These are phyloP conservation scores for Scutellaria baicalensis DNA, from an alignment of 257 asterid species.

Conservation along the genomic window DNA sequence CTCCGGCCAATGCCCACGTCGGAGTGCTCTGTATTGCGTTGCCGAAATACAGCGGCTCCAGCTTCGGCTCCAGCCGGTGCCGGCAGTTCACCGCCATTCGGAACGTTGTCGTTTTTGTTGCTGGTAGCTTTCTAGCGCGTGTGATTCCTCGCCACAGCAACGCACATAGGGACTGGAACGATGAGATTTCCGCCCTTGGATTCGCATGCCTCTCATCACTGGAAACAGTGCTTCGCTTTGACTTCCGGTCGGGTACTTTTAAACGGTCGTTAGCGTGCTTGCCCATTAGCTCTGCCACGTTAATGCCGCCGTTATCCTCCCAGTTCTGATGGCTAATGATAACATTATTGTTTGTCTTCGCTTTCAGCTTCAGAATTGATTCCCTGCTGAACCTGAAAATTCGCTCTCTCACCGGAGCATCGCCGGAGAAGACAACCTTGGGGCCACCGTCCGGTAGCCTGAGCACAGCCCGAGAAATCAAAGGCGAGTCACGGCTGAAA, in stretches of 20 bases:
- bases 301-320: conserved; percentile 22
- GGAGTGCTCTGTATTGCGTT: conserved; percentile 73
- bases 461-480: conserved; percentile 54
- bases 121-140: conserved; percentile 43
- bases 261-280: conserved; percentile 49
- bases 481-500: conserved; percentile 48
- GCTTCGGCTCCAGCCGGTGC: conserved; percentile 53
- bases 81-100: conserved; percentile 65
- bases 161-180: conserved; percentile 56
- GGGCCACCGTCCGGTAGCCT: conserved; percentile 52
- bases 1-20: conserved; percentile 37
- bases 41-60: conserved; percentile 48
- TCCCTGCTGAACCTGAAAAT: conserved; percentile 61
- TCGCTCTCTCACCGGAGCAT: conserved; percentile 56
- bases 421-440: conserved; percentile 36
- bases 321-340: not conserved
- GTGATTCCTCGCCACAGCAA: conserved; percentile 56
- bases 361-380: conserved; percentile 47
- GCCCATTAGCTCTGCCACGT: conserved; percentile 50
- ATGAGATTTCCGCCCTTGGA: conserved; percentile 41
- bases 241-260: conserved; percentile 13
- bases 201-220: too few species aligned
- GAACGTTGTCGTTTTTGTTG: conserved; percentile 42
- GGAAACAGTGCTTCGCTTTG: too few species aligned
- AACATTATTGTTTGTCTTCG: conserved; percentile 22